phyloP scores from a whole-genome alignment of 306 rosid genomes.

The Trichosanthes cucumerina region DNA sequence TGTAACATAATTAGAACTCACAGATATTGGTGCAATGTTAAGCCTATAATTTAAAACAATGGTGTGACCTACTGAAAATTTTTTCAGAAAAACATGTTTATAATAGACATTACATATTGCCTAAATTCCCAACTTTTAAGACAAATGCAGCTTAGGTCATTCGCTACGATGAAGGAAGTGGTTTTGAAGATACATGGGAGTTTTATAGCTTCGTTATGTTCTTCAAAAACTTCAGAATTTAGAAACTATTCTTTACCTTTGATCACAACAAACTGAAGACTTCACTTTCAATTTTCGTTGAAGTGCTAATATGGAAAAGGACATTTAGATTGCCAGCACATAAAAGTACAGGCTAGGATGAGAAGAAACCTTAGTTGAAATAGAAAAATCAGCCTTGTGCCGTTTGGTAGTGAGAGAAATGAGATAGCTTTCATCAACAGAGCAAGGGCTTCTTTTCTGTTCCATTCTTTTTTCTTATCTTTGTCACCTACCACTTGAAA shows the following conservation, averaged over 20 bases:
- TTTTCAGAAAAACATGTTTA: neutral
- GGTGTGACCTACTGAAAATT: neutral
- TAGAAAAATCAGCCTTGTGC: constrained; percentile 66
- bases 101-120: neutral
- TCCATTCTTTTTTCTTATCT: constrained; percentile 58
- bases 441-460: constrained; percentile 65
- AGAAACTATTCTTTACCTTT: neutral
- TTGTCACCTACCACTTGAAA: constrained; percentile 44
- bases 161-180: neutral
- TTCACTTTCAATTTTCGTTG: neutral
- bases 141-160: neutral
- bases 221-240: neutral
- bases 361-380: constrained; percentile 58
- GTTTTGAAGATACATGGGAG: neutral
- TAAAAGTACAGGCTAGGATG: neutral
- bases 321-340: neutral
- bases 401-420: constrained; percentile 61
- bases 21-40: neutral
- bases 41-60: neutral
- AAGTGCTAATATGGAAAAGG: neutral
- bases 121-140: neutral
- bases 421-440: constrained; percentile 57
- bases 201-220: neutral
- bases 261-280: neutral
- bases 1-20: too few relatives aligned